phyloP scores from a whole-genome alignment of 768 basidiomycete species.

The Cubamyces sp. region DNA sequence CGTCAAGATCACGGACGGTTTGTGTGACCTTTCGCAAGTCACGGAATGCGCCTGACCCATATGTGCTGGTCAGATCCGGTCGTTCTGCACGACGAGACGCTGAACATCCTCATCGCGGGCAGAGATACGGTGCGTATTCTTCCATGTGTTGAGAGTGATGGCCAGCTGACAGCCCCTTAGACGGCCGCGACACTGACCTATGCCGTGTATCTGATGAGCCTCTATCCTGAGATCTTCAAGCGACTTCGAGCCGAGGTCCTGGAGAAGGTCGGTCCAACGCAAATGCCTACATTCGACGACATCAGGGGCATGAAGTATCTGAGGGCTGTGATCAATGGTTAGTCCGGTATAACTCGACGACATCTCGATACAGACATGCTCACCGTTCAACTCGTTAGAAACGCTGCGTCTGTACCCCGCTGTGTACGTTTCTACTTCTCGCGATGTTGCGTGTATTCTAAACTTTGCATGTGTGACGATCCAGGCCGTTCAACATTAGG shows the following conservation, averaged over 20 bases:
- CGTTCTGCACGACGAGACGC: slow-evolving; percentile 38
- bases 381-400: background rate
- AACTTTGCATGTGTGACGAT: background rate
- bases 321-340: slow-evolving; percentile 42
- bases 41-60: background rate
- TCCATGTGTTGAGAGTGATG: no score
- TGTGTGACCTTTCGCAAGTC: background rate
- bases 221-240: slow-evolving; percentile 36
- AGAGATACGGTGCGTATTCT: slow-evolving; percentile 36
- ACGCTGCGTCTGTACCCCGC: slow-evolving; percentile 33
- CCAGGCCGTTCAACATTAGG: slow-evolving; percentile 36
- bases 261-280: slow-evolving; percentile 32
- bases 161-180: slow-evolving; percentile 1
- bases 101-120: slow-evolving; percentile 42
- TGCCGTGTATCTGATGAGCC: slow-evolving; percentile 38
- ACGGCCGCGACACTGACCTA: slow-evolving; percentile 40
- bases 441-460: background rate
- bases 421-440: slow-evolving; percentile 29
- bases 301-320: slow-evolving; percentile 41
- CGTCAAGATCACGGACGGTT: slow-evolving; percentile 44
- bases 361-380: no score
- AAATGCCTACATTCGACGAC: slow-evolving; percentile 37
- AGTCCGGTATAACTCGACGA: background rate
- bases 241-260: slow-evolving; percentile 41
- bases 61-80: slow-evolving; percentile 29